Base-by-base conservation (phyloP, 805 yeast species). In the Spathaspora gorwiae region DNA sequence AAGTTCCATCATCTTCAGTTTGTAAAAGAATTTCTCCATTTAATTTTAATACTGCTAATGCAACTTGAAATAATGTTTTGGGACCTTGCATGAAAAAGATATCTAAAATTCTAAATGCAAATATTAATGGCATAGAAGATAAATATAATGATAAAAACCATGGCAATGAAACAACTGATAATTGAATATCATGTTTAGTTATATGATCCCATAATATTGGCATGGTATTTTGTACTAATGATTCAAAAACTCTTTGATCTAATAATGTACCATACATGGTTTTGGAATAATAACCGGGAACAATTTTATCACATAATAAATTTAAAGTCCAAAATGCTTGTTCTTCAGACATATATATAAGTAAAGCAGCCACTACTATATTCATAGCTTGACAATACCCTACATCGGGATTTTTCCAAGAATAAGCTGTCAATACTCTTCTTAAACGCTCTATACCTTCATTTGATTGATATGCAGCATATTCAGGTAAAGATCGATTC, bases 361-460 rank as follows among this genome's bases (percentile, higher is more conserved):
- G 66, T 43, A 87, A 62, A 0, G 88, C 90, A 1, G 95, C 95
- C 1, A 80, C 81, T 7, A 87, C 90, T 42, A 94, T 94, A 61
- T 94, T 94, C 99, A 95, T 94, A 1, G 98, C 99, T 64, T 94
- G 99, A 62, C 99, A 94, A 63, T 94, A 94, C 0, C 99, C 99
- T 26, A 94, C 88, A 36, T 92, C 96, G 0, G 96, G 97, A 61
- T 90, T 90, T 52, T 86, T 87, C 97, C 98, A 94, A 0, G 97
- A 87, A 59, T 90, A 94, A 0, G 97, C 97, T 0, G 95, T 85
- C 47, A 94, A 73, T 0, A 94, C 98, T 49, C 95, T 76, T 49
- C 99, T 75, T 40, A 94, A 73, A 44, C 96, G 73, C 41, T 74
- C 78, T 37, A 94, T 90, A 6, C 99, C 99, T 56, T 87, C 95